Conservation (phyloP, 352 stramenopile genomes). For the Phytopythium sindhum region DNA sequence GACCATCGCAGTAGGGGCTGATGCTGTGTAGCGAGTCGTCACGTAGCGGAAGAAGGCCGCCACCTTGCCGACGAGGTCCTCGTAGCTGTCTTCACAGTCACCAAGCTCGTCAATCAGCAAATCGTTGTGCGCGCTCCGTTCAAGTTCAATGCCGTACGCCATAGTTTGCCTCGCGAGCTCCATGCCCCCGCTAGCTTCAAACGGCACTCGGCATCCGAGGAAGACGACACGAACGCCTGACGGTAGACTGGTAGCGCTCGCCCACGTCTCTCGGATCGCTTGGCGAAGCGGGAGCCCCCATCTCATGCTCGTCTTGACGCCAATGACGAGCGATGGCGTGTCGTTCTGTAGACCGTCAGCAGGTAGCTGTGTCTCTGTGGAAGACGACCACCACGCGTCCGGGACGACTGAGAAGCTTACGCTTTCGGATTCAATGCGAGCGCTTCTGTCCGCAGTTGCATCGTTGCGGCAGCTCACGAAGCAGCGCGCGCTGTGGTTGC, state of each 20-base stretch:
- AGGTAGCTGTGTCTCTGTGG: background rate
- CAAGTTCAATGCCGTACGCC: background rate
- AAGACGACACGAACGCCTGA: background rate
- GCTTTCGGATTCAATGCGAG: background rate
- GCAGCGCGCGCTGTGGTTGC: conserved; percentile 1
- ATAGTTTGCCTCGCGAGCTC: background rate
- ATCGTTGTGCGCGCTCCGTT: conserved; percentile 12
- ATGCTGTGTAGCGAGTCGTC: background rate
- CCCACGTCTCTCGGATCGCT: conserved; percentile 32
- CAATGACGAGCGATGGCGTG: conserved; percentile 19
- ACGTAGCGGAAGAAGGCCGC: conserved; percentile 44
- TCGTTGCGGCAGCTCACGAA: background rate
- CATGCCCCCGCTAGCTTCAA: background rate
- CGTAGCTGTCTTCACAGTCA: conserved; percentile 44
- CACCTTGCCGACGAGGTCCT: conserved; percentile 37
- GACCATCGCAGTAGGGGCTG: conserved; percentile 41
- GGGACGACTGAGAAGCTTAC: background rate
- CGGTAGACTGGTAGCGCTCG: background rate
- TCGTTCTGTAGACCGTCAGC: background rate
- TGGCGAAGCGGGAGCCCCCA: conserved; percentile 15
- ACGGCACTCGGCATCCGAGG: background rate
- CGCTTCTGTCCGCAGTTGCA: background rate
- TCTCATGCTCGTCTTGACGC: conserved; percentile 34
- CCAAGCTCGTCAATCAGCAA: conserved; percentile 38
- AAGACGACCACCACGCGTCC: background rate